These are phyloP conservation scores for Paecilomyces dactylethromorphus DNA, from an alignment of 2,329 filamentous ascomycete genomes.

Conservation along the genomic window DNA sequence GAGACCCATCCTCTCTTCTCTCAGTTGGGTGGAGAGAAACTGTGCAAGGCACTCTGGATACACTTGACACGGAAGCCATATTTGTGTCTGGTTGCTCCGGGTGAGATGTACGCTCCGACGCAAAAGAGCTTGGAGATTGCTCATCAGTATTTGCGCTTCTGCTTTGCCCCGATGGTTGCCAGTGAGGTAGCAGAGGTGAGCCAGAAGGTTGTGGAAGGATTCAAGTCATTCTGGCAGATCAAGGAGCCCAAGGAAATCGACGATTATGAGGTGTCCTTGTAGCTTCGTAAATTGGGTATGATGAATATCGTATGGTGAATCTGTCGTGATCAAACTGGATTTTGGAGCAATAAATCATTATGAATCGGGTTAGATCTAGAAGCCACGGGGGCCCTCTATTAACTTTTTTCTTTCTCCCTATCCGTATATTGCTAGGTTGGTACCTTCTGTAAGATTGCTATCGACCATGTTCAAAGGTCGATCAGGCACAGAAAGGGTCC, in stretches of 20 bases:
- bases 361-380: no score
- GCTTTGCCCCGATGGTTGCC: slow-evolving; percentile 77
- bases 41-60: slow-evolving; percentile 64
- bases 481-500: no score
- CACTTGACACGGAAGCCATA: slow-evolving; percentile 64
- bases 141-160: slow-evolving; percentile 70
- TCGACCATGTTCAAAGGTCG: no score
- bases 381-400: no score
- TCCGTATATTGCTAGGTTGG: no score
- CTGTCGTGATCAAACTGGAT: neutral
- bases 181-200: slow-evolving; percentile 59
- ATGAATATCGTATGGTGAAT: neutral
- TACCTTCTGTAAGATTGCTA: no score
- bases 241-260: slow-evolving; percentile 41
- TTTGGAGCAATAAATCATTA: neutral
- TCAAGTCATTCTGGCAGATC: slow-evolving; percentile 70
- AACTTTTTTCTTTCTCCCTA: no score
- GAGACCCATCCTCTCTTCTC: slow-evolving; percentile 64
- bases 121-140: slow-evolving; percentile 52
- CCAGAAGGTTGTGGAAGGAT: slow-evolving; percentile 59
- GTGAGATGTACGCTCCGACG: slow-evolving; percentile 66
- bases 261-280: neutral
- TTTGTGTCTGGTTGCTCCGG: slow-evolving; percentile 64
- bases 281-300: neutral
- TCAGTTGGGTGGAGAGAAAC: slow-evolving; percentile 46